Evolutionary conservation across 1,139 yeast genomes (phyloP).

Genomic region (Hyphopichia pseudoburtonii): DNA sequence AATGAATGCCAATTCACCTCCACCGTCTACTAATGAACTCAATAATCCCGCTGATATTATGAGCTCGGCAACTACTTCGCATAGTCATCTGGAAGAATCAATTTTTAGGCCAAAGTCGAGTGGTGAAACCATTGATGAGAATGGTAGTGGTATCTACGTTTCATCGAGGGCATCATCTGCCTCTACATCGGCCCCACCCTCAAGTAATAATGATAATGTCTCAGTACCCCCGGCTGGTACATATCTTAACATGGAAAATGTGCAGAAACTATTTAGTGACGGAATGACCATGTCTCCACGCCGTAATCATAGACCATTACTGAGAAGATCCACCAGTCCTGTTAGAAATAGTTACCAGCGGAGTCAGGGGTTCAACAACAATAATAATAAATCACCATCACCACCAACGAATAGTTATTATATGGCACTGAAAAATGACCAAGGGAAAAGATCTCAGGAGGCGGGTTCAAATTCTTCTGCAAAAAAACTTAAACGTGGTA

Average conservation of each 20-base stretch:
- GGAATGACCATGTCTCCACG: constrained; percentile 14
- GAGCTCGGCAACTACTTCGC: too few species aligned
- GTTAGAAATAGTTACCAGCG: too few species aligned
- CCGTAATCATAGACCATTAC: constrained; percentile 1
- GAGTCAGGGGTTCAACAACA: too few species aligned
- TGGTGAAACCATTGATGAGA: neutral
- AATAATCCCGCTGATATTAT: too few species aligned
- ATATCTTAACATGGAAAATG: constrained; percentile 9
- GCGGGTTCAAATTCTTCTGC: neutral
- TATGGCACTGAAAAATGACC: too few species aligned
- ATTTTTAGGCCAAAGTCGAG: too few species aligned
- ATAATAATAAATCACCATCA: too few species aligned
- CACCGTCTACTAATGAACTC: too few species aligned
- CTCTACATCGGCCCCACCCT: neutral
- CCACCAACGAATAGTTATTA: too few species aligned
- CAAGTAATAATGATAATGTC: constrained; percentile 1
- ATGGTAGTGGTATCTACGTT: neutral
- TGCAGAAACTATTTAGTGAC: constrained; percentile 14
- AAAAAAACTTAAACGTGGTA: neutral
- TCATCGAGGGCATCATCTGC: neutral
- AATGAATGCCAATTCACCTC: neutral
- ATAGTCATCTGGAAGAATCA: too few species aligned
- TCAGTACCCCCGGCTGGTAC: neutral
- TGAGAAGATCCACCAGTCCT: constrained; percentile 14
- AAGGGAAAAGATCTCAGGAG: neutral